phyloP scores from a whole-genome alignment of 495 filamentous ascomycete genomes.

The Evernia prunastri region DNA sequence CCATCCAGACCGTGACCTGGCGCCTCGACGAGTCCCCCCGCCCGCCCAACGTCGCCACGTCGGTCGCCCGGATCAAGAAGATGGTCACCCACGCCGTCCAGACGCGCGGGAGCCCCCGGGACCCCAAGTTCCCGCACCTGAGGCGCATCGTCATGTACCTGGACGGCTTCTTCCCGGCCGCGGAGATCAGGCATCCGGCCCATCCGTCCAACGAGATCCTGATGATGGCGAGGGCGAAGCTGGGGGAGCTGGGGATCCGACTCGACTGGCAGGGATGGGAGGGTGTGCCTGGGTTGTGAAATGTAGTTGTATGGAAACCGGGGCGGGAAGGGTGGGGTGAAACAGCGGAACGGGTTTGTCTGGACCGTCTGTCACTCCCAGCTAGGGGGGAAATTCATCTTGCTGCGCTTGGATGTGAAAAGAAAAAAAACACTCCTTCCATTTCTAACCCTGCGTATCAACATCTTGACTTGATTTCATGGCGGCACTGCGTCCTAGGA shows the following conservation, averaged over 20 bases:
- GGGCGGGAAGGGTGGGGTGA: neutral
- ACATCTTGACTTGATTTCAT: neutral
- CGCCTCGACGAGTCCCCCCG: conserved; percentile 12
- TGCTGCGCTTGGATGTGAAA: neutral
- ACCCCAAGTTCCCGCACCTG: conserved; percentile 1
- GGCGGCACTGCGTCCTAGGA: neutral
- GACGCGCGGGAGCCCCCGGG: neutral
- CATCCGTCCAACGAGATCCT: conserved; percentile 10
- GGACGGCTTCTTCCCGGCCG: neutral
- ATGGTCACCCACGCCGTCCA: conserved; percentile 12
- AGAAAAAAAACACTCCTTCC: neutral
- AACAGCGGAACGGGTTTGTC: neutral
- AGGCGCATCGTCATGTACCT: conserved; percentile 8
- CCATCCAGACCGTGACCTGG: conserved; percentile 13
- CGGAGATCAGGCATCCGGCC: neutral
- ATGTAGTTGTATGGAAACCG: neutral
- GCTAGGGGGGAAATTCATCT: no score
- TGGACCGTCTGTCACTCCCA: neutral
- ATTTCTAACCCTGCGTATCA: neutral
- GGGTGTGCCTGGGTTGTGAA: neutral
- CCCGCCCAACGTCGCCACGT: conserved; percentile 5
- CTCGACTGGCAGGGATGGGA: neutral
- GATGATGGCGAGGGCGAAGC: conserved; percentile 4
- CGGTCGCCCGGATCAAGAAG: conserved; percentile 10
- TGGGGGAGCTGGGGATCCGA: neutral